These are phyloP conservation scores for Wickerhamomyces pijperi DNA, from an alignment of 805 yeast genomes.

Conservation along the genomic window DNA sequence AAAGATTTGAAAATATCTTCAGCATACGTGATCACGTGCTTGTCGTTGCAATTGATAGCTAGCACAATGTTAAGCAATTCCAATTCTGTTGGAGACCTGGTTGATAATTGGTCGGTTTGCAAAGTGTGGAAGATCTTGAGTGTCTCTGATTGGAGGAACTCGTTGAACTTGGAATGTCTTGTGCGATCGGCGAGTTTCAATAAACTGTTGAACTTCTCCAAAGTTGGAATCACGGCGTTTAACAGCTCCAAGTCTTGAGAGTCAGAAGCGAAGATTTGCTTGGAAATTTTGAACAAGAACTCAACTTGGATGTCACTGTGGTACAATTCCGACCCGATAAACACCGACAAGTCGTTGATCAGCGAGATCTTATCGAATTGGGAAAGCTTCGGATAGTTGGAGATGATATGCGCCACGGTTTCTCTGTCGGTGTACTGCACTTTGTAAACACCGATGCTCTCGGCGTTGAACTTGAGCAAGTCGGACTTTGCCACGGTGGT, in stretches of 20 bases:
- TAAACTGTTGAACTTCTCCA: slow-evolving; percentile 15
- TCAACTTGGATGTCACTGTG: slow-evolving; percentile 18
- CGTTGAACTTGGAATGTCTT: slow-evolving; percentile 4
- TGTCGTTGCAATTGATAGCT: slow-evolving; percentile 22
- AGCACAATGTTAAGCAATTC: slow-evolving; percentile 32
- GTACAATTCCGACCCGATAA: slow-evolving; percentile 19
- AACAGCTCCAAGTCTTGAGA: slow-evolving; percentile 17
- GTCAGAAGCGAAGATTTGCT: slow-evolving; percentile 5
- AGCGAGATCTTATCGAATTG: slow-evolving; percentile 20
- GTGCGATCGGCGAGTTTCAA: slow-evolving; percentile 8
- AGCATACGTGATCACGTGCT: slow-evolving; percentile 21
- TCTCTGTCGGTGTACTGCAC: slow-evolving; percentile 30
- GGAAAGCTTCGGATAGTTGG: slow-evolving; percentile 13
- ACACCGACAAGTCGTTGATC: slow-evolving; percentile 22
- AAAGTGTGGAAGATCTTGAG: slow-evolving; percentile 20
- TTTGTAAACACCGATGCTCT: slow-evolving; percentile 35
- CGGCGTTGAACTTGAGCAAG: slow-evolving; percentile 31
- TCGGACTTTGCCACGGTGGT: slow-evolving; percentile 13
- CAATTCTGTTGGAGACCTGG: too few species aligned
- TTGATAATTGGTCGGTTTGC: slow-evolving; percentile 25
- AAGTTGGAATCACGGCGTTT: slow-evolving; percentile 16
- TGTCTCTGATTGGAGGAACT: slow-evolving; percentile 10
- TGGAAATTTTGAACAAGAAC: slow-evolving; percentile 19
- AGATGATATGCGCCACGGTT: slow-evolving; percentile 18
- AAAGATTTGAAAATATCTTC: slow-evolving; percentile 34